Conservation (phyloP, 495 filamentous ascomycete species). For the Aspergillus saccharolyticus region DNA sequence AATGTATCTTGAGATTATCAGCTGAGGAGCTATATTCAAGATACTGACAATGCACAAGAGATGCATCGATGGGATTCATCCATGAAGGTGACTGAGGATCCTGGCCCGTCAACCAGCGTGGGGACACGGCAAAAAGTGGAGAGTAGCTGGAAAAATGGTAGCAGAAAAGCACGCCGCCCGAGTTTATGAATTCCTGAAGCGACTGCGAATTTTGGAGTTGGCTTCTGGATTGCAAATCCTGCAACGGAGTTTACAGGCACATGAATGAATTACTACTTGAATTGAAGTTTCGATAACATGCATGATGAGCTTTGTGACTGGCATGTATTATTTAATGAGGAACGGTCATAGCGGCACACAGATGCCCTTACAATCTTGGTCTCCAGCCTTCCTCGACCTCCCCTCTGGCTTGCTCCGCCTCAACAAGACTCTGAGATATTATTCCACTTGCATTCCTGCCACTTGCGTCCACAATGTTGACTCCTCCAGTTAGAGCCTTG, state of each 20-base stretch:
- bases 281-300: neutral
- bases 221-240: neutral
- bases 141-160: neutral
- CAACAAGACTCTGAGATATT: conserved; percentile 67
- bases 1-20: neutral
- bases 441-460: conserved; percentile 80
- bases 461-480: conserved; percentile 69
- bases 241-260: neutral
- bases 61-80: neutral
- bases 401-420: conserved; percentile 42
- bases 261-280: neutral
- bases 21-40: neutral
- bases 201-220: neutral
- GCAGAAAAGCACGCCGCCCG: neutral
- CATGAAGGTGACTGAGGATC: neutral
- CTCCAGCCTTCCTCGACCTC: conserved; percentile 25
- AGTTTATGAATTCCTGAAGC: neutral
- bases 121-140: neutral
- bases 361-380: conserved; percentile 19
- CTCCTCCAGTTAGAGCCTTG: conserved; percentile 73
- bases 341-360: neutral
- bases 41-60: neutral
- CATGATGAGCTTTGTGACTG: neutral
- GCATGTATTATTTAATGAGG: no score
- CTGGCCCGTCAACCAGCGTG: neutral